Evolutionary conservation across 371 early-diverging fungal species (phyloP), one percentile per base, ranked within the genome.

Genomic region (Smittium mucronatum): DNA sequence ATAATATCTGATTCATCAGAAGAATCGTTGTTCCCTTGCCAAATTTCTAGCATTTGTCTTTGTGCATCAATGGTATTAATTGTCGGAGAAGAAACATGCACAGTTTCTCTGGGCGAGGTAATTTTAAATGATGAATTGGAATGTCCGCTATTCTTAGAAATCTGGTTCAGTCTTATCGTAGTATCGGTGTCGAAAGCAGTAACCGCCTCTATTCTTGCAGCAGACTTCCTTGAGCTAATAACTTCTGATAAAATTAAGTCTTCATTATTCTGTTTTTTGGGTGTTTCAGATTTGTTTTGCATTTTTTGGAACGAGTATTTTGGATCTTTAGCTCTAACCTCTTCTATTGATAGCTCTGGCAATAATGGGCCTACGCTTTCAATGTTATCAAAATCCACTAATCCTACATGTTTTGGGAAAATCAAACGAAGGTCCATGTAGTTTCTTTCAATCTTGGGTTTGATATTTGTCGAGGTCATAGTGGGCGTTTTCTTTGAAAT

Each of bases 11-110:
- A 61, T 28, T 30, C 63, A 61, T 61, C 63, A 30, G 29, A 11
- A 11, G 30, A 29, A 35, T 30, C 30, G 35, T 30, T 35, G n/a
- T 28, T 28, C 33, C 72, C 76, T 67, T 76, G 74, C 78, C 78
- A 88, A 64, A 88, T 83, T n/a, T 83, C 83, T 32, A 84, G 76
- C 69, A 88, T 81, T 47, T 84, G 88, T 8, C 79, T 79, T 64
- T 85, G 73, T 1, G 87, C 88, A 0, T 76, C 84, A 36, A 82
- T 83, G 0, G 88, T 88, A 68, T 85, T 84, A 70, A 88, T 84
- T 0, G 88, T 88, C 0, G 88, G 88, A 15, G 87, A 87, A 35
- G 30, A 28, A 11, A 30, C 63, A 30, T 11, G 16, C 63, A 61
- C 11, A 11, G 11, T n/a, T 5, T 61, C 5, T 61, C 16, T 28